phyloP scores from a whole-genome alignment of 805 yeast species.

The Cyberlindnera sargentensis region DNA sequence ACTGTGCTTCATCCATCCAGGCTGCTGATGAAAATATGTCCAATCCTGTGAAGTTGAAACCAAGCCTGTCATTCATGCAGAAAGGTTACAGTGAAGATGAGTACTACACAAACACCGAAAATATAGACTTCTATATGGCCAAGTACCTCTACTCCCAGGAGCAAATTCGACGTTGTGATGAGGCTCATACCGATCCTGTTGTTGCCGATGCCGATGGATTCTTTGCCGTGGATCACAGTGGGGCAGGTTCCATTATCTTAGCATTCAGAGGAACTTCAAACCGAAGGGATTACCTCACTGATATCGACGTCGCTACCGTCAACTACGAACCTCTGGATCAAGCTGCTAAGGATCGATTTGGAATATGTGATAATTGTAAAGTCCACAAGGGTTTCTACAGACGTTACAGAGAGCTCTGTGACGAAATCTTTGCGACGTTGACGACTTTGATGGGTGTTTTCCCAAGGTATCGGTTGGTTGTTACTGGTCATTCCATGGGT shows the following conservation, averaged over 20 bases:
- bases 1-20: constrained; percentile 14
- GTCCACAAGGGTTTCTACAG: constrained; percentile 60
- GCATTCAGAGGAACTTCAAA: constrained; percentile 60
- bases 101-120: not conserved
- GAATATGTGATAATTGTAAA: constrained; percentile 41
- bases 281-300: constrained; percentile 52
- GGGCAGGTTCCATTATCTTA: constrained; percentile 37
- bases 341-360: constrained; percentile 7
- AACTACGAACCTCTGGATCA: constrained; percentile 16
- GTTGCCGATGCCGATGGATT: constrained; percentile 31
- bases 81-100: constrained; percentile 5
- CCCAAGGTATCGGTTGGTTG: constrained; percentile 44
- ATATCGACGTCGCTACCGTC: constrained; percentile 35
- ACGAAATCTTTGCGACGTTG: constrained; percentile 23
- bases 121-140: constrained; percentile 8
- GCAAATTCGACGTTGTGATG: too few relatives aligned
- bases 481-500: constrained; percentile 72
- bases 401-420: constrained; percentile 36
- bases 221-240: constrained; percentile 42
- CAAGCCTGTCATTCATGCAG: constrained; percentile 11
- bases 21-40: constrained; percentile 8
- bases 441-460: constrained; percentile 28
- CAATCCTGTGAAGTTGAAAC: constrained; percentile 11
- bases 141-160: constrained; percentile 1
- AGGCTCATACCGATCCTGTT: too few relatives aligned